Base-by-base conservation (phyloP, 2,329 filamentous ascomycete genomes). In the Scleromitrula shiraiana region DNA sequence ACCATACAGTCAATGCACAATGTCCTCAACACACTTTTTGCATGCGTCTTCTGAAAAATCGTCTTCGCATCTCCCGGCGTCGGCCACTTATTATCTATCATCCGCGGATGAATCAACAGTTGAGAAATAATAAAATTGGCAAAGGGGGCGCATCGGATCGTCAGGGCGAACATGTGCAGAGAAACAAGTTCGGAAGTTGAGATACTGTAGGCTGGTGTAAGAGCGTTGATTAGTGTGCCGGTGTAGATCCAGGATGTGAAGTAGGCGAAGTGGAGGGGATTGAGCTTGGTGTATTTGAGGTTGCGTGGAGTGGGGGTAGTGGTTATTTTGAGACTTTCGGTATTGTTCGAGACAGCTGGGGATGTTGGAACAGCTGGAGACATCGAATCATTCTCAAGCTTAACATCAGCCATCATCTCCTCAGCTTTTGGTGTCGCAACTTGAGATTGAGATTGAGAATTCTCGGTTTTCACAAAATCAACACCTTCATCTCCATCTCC, bases 181-280 rank as follows among this genome's bases (percentile, higher is more conserved):
- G 41, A 20, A 8, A 32, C 29, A 7, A 30, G 27, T 12, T 17
- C 19, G 5, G 4, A 7, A 14, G 35, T 38, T 22, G 35, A 22
- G 6, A 38, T 6, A 4, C n/a, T 23, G 5, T 23, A 14, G 4
- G 6, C 19, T 22, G 10, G 35, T 19, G 9, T 20, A 22, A 50
- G 36, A 41, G 42, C 4, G 3, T 35, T 26, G 23, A 24, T 29
- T 2, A 39, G 17, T 10, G 39, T n/a, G 26, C 47, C 50, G 2
- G 35, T 39, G n/a, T 47, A 37, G 7, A 53, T 5, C 41, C 35
- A 53, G 23, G 46, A 50, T n/a, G 44, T 27, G 40, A 53, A 53
- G 14, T 40, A 15, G 12, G 39, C 43, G 35, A 53, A 49, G 12
- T 49, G 17, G 27, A 37, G n/a, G 12, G 40, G 45, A 8, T 17